Percentiles rank a stretch among this genome's conserved stretches.
phyloP scores from a whole-genome alignment of 371 early-diverging fungal species.

The Haplosporangium sp. region DNA sequence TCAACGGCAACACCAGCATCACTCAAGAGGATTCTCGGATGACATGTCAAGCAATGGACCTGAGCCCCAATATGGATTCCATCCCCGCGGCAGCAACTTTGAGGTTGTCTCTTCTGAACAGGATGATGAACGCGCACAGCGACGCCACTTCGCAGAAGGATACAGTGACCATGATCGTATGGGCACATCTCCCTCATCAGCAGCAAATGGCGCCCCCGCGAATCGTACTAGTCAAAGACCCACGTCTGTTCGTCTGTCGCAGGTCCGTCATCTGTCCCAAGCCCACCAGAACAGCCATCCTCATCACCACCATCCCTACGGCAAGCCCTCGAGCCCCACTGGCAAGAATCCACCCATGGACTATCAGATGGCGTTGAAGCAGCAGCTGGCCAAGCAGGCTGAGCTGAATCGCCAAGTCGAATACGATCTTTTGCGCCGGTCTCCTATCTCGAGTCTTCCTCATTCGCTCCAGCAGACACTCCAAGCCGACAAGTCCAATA shows the following conservation, averaged over 20 bases:
- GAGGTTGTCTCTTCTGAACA: slow-evolving; percentile 26
- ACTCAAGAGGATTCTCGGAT: slow-evolving; percentile 30
- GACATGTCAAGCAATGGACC: slow-evolving; percentile 37
- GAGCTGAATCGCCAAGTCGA: slow-evolving; percentile 53
- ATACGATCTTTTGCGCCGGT: slow-evolving; percentile 48
- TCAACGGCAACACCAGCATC: slow-evolving; percentile 11
- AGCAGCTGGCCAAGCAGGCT: slow-evolving; percentile 45
- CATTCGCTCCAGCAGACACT: slow-evolving; percentile 50
- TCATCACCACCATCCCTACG: slow-evolving; percentile 50
- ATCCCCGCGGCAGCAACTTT: slow-evolving; percentile 21
- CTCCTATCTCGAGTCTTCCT: slow-evolving; percentile 48
- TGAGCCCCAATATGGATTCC: slow-evolving; percentile 44
- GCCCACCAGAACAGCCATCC: slow-evolving; percentile 53
- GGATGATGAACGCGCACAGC: slow-evolving; percentile 26
- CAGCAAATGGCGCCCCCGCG: not conserved
- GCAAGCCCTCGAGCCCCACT: slow-evolving; percentile 44
- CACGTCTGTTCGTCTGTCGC: slow-evolving; percentile 44
- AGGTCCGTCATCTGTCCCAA: slow-evolving; percentile 48
- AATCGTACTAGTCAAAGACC: slow-evolving; percentile 40
- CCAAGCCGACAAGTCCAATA: slow-evolving; percentile 20
- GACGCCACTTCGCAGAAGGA: slow-evolving; percentile 46
- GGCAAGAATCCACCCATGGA: slow-evolving; percentile 48
- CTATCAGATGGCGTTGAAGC: slow-evolving; percentile 50
- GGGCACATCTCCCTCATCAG: slow-evolving; percentile 5
- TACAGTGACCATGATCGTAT: slow-evolving; percentile 44